These are phyloP conservation scores for Akanthomyces dipterigenus DNA, from an alignment of 2,329 filamentous ascomycete genomes.

Conservation along the genomic window DNA sequence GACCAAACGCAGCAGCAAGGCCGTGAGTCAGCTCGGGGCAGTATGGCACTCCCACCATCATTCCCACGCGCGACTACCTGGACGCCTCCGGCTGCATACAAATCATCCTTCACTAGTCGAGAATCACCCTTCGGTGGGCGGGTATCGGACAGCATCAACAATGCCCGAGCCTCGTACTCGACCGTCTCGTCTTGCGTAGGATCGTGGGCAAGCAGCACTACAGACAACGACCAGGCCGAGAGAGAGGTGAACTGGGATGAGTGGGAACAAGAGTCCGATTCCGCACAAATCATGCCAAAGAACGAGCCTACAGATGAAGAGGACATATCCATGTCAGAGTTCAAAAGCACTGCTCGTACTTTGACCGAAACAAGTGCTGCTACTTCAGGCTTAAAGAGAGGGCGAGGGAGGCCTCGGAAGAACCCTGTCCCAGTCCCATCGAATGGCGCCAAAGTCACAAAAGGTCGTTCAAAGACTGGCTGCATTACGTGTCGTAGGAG, in stretches of 20 bases:
- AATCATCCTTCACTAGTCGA: slow-evolving; percentile 35
- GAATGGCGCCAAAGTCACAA: slow-evolving; percentile 62
- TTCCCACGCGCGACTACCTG: background rate
- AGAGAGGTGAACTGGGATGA: background rate
- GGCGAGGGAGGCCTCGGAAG: slow-evolving; percentile 76
- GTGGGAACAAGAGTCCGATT: slow-evolving; percentile 43
- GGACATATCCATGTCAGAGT: slow-evolving; percentile 42
- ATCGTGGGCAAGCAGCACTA: slow-evolving; percentile 32
- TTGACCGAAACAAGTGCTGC: slow-evolving; percentile 17
- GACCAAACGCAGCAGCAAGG: background rate
- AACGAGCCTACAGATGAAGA: slow-evolving; percentile 50
- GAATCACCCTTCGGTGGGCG: slow-evolving; percentile 48
- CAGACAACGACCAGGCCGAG: slow-evolving; percentile 27
- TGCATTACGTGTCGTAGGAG: slow-evolving; percentile 61
- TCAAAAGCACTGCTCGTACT: slow-evolving; percentile 36
- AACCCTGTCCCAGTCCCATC: slow-evolving; percentile 58
- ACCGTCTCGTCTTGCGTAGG: slow-evolving; percentile 40
- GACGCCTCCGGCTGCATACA: slow-evolving; percentile 17
- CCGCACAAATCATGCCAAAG: slow-evolving; percentile 44
- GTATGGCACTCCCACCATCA: background rate
- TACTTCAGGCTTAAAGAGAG: slow-evolving; percentile 44
- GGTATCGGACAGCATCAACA: slow-evolving; percentile 20
- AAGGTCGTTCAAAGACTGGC: slow-evolving; percentile 66
- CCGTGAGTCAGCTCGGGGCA: background rate
- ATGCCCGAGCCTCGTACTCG: slow-evolving; percentile 23